Conservation (phyloP, 2,329 filamentous ascomycete species). For the Microdochium bolleyi region DNA sequence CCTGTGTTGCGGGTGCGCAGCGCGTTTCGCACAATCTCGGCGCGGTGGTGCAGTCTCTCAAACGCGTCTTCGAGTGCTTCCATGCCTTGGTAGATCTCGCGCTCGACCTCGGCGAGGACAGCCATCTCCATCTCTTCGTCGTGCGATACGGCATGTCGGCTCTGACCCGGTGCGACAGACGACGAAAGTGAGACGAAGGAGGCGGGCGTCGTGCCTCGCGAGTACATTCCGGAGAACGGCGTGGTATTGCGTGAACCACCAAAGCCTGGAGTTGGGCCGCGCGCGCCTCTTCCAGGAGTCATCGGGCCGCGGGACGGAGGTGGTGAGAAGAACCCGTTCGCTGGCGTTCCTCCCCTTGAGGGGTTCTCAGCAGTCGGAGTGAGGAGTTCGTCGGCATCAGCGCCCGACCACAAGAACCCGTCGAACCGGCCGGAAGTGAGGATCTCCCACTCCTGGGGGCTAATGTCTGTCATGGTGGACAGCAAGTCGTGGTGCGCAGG, state of each 20-base stretch:
- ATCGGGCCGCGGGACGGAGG: constrained; percentile 29
- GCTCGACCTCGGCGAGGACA: constrained; percentile 81
- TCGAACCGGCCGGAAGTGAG: constrained; percentile 90
- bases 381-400: constrained; percentile 50
- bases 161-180: constrained; percentile 26
- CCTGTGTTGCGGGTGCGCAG: constrained; percentile 79
- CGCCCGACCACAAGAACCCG: constrained; percentile 90
- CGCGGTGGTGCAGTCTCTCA: constrained; percentile 79
- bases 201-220: constrained; percentile 44
- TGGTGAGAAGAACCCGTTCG: constrained; percentile 34
- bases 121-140: constrained; percentile 94
- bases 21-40: constrained; percentile 70
- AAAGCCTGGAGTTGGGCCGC: constrained; percentile 28
- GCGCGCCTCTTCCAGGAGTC: constrained; percentile 30
- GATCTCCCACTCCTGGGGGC: constrained; percentile 92
- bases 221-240: constrained; percentile 41
- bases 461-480: constrained; percentile 80
- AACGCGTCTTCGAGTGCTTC: constrained; percentile 91
- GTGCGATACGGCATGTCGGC: constrained; percentile 63
- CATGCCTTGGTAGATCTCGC: constrained; percentile 91
- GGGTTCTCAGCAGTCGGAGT: constrained; percentile 31
- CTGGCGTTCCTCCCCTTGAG: constrained; percentile 47
- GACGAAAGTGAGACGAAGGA: constrained; percentile 37
- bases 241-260: constrained; percentile 35
- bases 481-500: constrained; percentile 77